Percentiles rank a stretch among this genome's conserved stretches.
These are phyloP conservation scores for Aristolochia fimbriata DNA, from an alignment of 164 flowering plant species.

Conservation along the genomic window DNA sequence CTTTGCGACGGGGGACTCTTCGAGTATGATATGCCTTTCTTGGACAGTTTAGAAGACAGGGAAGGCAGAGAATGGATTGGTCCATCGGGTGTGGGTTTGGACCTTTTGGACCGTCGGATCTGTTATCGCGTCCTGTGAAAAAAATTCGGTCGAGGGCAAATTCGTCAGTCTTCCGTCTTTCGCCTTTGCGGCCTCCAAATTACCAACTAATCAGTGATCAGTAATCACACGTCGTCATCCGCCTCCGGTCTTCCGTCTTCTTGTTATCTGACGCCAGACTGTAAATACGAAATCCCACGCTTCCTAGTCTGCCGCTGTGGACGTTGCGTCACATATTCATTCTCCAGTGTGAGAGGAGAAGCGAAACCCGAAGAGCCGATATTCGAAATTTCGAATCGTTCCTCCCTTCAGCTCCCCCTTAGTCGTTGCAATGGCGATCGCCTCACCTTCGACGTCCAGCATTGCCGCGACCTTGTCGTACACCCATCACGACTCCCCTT, in stretches of 20 bases:
- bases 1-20: too few species aligned
- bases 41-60: too few species aligned
- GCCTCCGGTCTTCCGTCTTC: neutral
- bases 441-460: neutral
- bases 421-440: slow-evolving; percentile 7
- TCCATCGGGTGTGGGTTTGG: too few species aligned
- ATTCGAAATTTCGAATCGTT: neutral
- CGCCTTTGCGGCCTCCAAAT: neutral
- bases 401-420: neutral
- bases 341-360: too few species aligned
- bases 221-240: too few species aligned
- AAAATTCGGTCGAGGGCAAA: too few species aligned
- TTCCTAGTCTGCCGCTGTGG: neutral
- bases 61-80: too few species aligned
- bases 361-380: neutral
- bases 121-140: too few species aligned
- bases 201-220: neutral
- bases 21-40: too few species aligned
- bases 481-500: neutral
- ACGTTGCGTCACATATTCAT: neutral
- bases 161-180: too few species aligned
- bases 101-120: too few species aligned
- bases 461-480: neutral
- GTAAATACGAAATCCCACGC: too few species aligned
- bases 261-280: neutral